phyloP scores from a whole-genome alignment of 805 yeast species.

The Ogataea sp. region DNA sequence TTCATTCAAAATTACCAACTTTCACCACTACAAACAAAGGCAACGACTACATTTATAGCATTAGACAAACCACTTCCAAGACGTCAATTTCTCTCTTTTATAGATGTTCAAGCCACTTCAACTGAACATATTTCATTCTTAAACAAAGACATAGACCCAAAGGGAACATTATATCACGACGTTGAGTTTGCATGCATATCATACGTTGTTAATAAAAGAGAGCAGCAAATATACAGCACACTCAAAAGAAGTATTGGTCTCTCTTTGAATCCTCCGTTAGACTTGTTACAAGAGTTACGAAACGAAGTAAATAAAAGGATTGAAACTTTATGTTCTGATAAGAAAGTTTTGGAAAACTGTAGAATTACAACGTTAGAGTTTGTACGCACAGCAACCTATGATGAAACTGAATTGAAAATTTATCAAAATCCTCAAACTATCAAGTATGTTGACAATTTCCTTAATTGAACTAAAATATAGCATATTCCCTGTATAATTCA shows the following conservation, averaged over 20 bases:
- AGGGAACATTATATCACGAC: slow-evolving; percentile 24
- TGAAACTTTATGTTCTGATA: neutral
- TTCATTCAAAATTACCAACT: neutral
- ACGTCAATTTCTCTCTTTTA: slow-evolving; percentile 47
- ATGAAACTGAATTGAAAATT: slow-evolving; percentile 6
- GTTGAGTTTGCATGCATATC: slow-evolving; percentile 24
- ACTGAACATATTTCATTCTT: slow-evolving; percentile 14
- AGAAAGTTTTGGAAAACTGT: neutral
- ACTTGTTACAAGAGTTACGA: slow-evolving; percentile 7
- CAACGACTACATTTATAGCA: slow-evolving; percentile 49
- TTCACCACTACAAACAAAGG: neutral
- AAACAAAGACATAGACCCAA: neutral
- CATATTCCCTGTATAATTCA: too few relatives aligned
- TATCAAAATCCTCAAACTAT: slow-evolving; percentile 23
- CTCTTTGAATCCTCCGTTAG: slow-evolving; percentile 7
- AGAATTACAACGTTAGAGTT: neutral
- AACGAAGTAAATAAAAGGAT: too few relatives aligned
- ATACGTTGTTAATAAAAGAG: slow-evolving; percentile 12
- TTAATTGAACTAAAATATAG: too few relatives aligned
- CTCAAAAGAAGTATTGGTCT: slow-evolving; percentile 4
- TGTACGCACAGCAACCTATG: slow-evolving; percentile 4
- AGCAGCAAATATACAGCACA: slow-evolving; percentile 2
- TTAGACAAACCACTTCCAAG: slow-evolving; percentile 77
- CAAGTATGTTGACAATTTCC: slow-evolving; percentile 11
- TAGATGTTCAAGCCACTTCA: slow-evolving; percentile 31